These are phyloP conservation scores for Backusella luteola DNA, from an alignment of 192 early-diverging fungal species.

Conservation along the genomic window DNA sequence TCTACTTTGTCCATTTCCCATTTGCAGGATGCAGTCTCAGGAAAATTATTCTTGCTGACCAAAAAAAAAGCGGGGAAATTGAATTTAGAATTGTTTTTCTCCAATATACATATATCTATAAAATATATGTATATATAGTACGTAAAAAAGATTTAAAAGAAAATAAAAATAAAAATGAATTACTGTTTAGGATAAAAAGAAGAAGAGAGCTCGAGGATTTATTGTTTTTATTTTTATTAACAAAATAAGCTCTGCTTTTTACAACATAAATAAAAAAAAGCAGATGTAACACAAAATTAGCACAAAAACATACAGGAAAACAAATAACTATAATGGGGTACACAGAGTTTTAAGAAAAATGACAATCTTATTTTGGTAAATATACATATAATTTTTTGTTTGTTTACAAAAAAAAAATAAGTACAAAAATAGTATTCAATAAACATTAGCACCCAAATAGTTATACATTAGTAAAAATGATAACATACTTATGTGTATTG, in stretches of 20 bases:
- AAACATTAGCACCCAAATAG: neutral
- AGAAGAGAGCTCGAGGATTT: neutral
- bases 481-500: neutral
- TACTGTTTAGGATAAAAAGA: neutral
- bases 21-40: neutral
- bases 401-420: neutral
- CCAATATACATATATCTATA: neutral
- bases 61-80: neutral
- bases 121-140: neutral
- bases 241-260: neutral
- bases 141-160: neutral
- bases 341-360: neutral
- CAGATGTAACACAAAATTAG: neutral
- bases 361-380: neutral
- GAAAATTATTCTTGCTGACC: neutral
- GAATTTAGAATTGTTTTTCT: neutral
- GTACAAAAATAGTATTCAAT: neutral
- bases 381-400: too few species aligned
- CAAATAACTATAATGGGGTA: constrained; percentile 1
- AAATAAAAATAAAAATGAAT: neutral
- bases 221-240: neutral
- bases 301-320: constrained; percentile 2
- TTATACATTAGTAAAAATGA: neutral
- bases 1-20: constrained; percentile 8
- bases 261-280: neutral